A percentile compares a stretch with the other conserved stretches of the same genome.
These are phyloP conservation scores for Marasmius tenuissimus DNA, from an alignment of 1,284 basidiomycete species.

Conservation along the genomic window DNA sequence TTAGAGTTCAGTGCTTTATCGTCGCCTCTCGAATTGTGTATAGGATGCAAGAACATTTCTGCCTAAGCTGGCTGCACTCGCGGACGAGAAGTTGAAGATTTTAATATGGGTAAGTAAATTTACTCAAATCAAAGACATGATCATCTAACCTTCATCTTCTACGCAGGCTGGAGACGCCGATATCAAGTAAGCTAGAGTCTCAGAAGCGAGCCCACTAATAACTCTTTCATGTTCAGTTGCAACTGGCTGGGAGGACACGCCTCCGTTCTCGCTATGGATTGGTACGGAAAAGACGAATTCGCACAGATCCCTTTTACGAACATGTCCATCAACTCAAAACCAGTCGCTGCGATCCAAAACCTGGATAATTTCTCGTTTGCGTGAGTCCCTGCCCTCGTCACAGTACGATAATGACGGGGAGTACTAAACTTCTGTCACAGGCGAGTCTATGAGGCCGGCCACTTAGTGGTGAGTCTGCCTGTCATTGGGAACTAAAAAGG, in stretches of 20 bases:
- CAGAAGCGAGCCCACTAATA: background rate
- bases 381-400: constrained; percentile 31
- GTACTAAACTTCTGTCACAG: constrained; percentile 25
- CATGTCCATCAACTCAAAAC: constrained; percentile 50
- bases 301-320: constrained; percentile 53
- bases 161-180: constrained; percentile 62
- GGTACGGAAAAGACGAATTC: constrained; percentile 54
- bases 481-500: background rate
- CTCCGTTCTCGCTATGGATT: constrained; percentile 58
- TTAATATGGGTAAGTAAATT: constrained; percentile 53
- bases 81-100: constrained; percentile 52
- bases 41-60: constrained; percentile 57
- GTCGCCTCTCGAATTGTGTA: background rate
- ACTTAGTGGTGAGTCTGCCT: constrained; percentile 51
- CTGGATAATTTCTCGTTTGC: constrained; percentile 67
- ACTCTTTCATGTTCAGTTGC: constrained; percentile 37
- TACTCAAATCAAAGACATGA: too few species aligned
- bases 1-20: background rate
- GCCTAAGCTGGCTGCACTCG: constrained; percentile 51
- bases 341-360: constrained; percentile 59
- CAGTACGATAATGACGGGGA: background rate
- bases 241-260: constrained; percentile 65
- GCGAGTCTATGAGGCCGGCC: constrained; percentile 54
- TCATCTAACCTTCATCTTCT: background rate
- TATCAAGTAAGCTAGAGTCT: constrained; percentile 45